Conservation (phyloP, 73 alveolate species). For the Chromera velia region DNA sequence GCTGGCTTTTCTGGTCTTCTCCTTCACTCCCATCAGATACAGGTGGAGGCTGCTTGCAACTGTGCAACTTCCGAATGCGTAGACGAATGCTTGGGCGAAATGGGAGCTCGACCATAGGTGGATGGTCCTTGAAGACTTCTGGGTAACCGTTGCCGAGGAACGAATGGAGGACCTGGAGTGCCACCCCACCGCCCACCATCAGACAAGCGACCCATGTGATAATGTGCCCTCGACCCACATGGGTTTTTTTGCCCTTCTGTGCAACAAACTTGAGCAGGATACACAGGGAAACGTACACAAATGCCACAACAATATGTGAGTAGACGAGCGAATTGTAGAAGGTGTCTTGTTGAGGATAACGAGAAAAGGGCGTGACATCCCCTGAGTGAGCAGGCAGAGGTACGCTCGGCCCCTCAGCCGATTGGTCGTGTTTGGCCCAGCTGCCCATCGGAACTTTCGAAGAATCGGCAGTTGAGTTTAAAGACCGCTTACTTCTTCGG, state of each 20-base stretch:
- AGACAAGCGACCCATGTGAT: constrained; percentile 1
- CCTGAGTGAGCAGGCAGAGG: background rate
- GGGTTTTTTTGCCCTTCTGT: background rate
- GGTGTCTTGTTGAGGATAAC: constrained; percentile 11
- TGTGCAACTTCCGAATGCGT: constrained; percentile 21
- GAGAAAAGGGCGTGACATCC: constrained; percentile 12
- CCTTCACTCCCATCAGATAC: background rate
- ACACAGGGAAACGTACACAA: background rate
- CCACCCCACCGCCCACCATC: constrained; percentile 15
- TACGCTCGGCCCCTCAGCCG: no score
- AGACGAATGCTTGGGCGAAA: constrained; percentile 11
- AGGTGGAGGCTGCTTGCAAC: background rate
- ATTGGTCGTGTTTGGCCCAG: no score
- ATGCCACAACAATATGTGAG: background rate
- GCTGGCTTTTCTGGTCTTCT: background rate
- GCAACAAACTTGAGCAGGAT: constrained; percentile 7
- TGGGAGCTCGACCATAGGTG: constrained; percentile 5
- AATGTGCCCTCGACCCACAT: constrained; percentile 7
- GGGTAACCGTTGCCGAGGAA: constrained; percentile 24
- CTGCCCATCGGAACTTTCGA: no score
- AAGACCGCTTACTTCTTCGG: no score
- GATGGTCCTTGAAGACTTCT: constrained; percentile 8
- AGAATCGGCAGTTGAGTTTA: no score
- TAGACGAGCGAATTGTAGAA: constrained; percentile 12
- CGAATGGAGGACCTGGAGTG: constrained; percentile 18